Conservation (phyloP, 2,329 filamentous ascomycete genomes). For the Claviceps fusiformis region DNA sequence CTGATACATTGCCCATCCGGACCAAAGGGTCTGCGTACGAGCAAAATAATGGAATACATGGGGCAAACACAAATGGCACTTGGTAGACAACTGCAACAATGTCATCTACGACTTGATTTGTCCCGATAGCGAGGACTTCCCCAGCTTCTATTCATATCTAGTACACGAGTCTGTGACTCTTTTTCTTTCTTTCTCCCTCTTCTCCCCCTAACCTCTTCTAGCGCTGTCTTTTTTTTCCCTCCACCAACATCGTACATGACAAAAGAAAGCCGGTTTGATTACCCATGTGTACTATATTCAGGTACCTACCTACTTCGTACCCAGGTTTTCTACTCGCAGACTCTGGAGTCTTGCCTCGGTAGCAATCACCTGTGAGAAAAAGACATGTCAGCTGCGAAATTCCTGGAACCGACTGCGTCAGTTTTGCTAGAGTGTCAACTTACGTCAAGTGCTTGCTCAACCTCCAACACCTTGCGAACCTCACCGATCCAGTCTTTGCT, state of each 20-base stretch:
- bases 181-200: neutral
- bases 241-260: slow-evolving; percentile 22
- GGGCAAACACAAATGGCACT: too few species aligned
- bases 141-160: neutral
- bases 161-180: neutral
- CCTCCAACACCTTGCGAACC: slow-evolving; percentile 83
- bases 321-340: slow-evolving; percentile 52
- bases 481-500: slow-evolving; percentile 90
- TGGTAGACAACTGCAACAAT: neutral
- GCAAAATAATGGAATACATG: too few species aligned
- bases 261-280: slow-evolving; percentile 20
- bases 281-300: slow-evolving; percentile 20
- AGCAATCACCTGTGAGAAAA: slow-evolving; percentile 56
- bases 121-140: neutral
- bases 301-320: neutral
- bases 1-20: too few species aligned
- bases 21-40: too few species aligned
- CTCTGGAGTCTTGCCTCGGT: slow-evolving; percentile 83
- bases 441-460: slow-evolving; percentile 91
- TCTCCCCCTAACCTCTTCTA: neutral
- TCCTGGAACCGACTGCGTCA: neutral
- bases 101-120: neutral
- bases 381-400: neutral
- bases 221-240: slow-evolving; percentile 10
- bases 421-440: slow-evolving; percentile 24